Evolutionary conservation across 495 filamentous ascomycete genomes (phyloP).

Genomic region (Pyrenula aspistea): DNA sequence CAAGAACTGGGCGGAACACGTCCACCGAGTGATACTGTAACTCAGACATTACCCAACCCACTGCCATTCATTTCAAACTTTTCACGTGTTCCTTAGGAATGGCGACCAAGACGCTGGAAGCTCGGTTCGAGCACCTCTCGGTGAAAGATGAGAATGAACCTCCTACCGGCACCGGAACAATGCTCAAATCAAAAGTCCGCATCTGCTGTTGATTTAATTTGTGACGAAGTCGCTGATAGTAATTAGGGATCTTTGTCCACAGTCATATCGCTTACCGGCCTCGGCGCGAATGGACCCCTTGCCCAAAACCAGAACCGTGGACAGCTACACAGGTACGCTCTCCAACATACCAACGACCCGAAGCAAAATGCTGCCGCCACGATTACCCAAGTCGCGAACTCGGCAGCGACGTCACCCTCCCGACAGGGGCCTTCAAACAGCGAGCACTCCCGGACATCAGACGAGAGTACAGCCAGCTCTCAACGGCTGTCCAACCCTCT

Average conservation of each 20-base stretch:
- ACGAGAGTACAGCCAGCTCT: conserved; percentile 41
- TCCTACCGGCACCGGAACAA: conserved; percentile 29
- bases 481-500: conserved; percentile 41
- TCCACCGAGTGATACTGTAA: no score
- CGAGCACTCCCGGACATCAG: conserved; percentile 27
- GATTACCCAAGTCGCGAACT: conserved; percentile 18
- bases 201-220: conserved; percentile 1
- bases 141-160: conserved; percentile 71
- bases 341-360: conserved; percentile 57
- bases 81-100: conserved; percentile 15
- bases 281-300: conserved; percentile 37
- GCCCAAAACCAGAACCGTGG: conserved; percentile 48
- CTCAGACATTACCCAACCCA: no score
- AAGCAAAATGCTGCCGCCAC: conserved; percentile 33
- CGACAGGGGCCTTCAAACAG: conserved; percentile 14
- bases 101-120: conserved; percentile 54
- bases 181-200: conserved; percentile 60
- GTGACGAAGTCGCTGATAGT: conserved; percentile 14
- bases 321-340: conserved; percentile 69
- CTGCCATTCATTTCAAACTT: not conserved
- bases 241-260: conserved; percentile 32
- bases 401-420: conserved; percentile 13
- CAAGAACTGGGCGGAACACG: not conserved
- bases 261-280: conserved; percentile 37
- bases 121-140: conserved; percentile 70